Percentiles rank a stretch among this genome's conserved stretches.
These are phyloP conservation scores for Leucosporidium creatinivorum DNA, from an alignment of 768 basidiomycete genomes.

Conservation along the genomic window DNA sequence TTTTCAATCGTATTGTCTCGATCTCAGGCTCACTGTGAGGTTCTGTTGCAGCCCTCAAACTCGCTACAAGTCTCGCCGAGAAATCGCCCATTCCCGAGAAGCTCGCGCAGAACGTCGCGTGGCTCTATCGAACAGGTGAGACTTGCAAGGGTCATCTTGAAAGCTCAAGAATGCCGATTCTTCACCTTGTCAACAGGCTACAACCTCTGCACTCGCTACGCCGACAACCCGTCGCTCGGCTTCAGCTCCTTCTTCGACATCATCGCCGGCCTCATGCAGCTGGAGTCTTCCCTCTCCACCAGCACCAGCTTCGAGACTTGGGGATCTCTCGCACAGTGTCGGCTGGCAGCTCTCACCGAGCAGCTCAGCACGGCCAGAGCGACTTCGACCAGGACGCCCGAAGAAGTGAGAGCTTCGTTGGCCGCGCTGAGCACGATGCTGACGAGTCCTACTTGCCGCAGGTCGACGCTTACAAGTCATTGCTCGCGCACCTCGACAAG, in stretches of 20 bases:
- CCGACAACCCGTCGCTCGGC: neutral
- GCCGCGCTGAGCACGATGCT: too few species aligned
- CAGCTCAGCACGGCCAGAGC: neutral
- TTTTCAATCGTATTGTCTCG: neutral
- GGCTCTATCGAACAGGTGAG: constrained; percentile 12
- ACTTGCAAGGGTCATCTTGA: too few species aligned
- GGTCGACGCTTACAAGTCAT: neutral
- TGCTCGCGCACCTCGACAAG: neutral
- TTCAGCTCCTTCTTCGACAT: neutral
- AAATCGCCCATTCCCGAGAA: neutral
- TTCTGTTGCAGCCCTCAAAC: neutral
- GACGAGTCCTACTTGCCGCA: too few species aligned
- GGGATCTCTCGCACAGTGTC: neutral
- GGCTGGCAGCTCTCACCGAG: neutral
- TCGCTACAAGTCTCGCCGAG: neutral
- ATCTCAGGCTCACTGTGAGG: neutral
- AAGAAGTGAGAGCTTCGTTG: too few species aligned
- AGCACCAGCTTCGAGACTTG: neutral
- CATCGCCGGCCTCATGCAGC: constrained; percentile 1
- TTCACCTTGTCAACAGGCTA: neutral
- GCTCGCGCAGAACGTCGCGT: constrained; percentile 1
- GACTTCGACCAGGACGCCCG: too few species aligned
- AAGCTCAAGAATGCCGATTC: too few species aligned
- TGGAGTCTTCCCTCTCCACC: neutral
- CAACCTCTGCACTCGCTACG: constrained; percentile 7